phyloP scores from a whole-genome alignment of 2,329 filamentous ascomycete species.

The Fusarium acutatum region DNA sequence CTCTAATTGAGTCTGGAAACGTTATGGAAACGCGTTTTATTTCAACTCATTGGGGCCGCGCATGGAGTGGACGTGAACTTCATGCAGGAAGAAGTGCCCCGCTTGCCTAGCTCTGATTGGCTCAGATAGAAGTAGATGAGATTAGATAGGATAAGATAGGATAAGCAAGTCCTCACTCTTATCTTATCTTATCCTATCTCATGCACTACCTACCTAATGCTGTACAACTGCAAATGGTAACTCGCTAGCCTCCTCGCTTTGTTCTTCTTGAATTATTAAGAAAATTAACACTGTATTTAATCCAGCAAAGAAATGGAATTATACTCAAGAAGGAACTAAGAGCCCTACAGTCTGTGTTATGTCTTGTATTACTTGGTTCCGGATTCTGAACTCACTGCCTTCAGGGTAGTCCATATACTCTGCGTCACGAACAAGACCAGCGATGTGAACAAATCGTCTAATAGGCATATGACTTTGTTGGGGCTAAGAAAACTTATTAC shows the following conservation, averaged over 20 bases:
- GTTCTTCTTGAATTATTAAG: no score
- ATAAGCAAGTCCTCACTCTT: rapidly evolving
- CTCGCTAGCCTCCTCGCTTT: no score
- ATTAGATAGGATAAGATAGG: not conserved
- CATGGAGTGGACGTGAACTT: not conserved
- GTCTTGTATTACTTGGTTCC: no score
- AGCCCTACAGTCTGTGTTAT: no score
- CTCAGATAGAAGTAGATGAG: rapidly evolving
- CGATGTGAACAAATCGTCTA: rapidly evolving
- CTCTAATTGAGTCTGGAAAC: no score
- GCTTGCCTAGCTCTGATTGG: not conserved
- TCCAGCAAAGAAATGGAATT: no score
- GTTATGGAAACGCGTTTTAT: not conserved
- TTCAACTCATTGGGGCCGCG: rapidly evolving
- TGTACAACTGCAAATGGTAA: no score
- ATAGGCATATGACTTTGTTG: not conserved
- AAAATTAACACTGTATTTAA: no score
- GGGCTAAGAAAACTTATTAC: no score
- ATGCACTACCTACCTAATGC: no score
- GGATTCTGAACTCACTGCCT: not conserved
- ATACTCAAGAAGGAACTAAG: no score
- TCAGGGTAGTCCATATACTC: rapidly evolving
- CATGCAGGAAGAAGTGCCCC: not conserved
- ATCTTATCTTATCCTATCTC: not conserved
- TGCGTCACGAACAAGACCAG: not conserved